Evolutionary conservation across 1,284 basidiomycete genomes (phyloP), one percentile per base, ranked within the genome.

Genomic region (Ganoderma meredithae): DNA sequence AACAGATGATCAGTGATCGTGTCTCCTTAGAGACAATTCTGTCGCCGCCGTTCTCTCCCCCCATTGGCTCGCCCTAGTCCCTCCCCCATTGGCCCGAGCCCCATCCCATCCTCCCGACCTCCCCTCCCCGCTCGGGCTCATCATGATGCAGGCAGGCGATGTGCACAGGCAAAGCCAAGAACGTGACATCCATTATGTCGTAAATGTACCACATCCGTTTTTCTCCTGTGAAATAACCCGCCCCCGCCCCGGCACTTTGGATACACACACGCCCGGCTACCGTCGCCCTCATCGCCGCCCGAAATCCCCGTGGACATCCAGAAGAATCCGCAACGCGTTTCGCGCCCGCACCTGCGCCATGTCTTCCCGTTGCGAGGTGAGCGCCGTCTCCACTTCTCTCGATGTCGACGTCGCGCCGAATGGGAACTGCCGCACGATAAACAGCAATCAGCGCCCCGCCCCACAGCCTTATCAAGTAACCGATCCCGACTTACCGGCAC

Each of bases 291-390:
- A 65, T 43, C 78, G 76, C 49, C 77, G 77, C 53, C 77, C 78
- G 83, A 95, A 93, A 80, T 95, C 92, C 44, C 92, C 92, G 79
- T 94, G 92, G 43, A 94, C 91, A 75, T 95, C 93, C 76, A 95
- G 81, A 71, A 95, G 79, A 71, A 95, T 95, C 80, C 94, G 95
- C 75, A 98, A 87, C n/a, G 95, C 96, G 83, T 97, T 97, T 69
- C 96, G 86, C 25, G 96, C 96, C 67, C 96, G 89, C 66, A 97
- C 87, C 76, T 92, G 90, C 52, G 95, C 89, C 79, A 98, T 86
- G 72, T 98, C 96, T 74, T 95, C 94, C 65, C 87, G 88, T 69
- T 87, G 86, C 59, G 88, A 86, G 22, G 90, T 93, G 67, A 93
- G 85, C 53, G 86, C 85, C 12, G 92, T 93, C 77, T 93, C 87